Evolutionary conservation across 139 green algal genomes (phyloP).

Genomic region (Nannochloris sp.): DNA sequence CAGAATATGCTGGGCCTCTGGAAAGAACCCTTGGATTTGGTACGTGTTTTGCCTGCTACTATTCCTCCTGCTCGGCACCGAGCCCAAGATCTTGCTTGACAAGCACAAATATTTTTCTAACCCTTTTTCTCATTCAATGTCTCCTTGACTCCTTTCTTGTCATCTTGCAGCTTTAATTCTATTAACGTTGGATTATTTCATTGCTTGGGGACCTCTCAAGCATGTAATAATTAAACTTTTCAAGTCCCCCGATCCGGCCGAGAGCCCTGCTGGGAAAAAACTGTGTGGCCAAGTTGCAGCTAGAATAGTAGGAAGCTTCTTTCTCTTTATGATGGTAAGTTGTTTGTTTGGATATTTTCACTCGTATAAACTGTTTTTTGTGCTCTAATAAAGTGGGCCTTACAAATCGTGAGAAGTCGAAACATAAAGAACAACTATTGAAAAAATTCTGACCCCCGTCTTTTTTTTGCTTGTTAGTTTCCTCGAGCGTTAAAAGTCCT

Average conservation of each 20-base stretch:
- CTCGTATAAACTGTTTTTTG: not conserved
- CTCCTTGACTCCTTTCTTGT: not conserved
- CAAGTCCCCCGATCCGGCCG: not conserved
- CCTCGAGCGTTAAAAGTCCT: not conserved
- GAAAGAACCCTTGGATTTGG: not conserved
- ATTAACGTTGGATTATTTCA: conserved; percentile 5
- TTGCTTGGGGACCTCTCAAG: not conserved
- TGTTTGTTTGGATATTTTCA: not conserved
- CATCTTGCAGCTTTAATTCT: not conserved
- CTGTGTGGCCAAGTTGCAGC: conserved; percentile 4
- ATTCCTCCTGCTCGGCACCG: too few relatives aligned
- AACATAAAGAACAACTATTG: too few relatives aligned
- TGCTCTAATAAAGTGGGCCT: too few relatives aligned
- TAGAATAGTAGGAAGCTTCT: not conserved
- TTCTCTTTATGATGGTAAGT: conserved; percentile 2
- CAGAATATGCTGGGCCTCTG: not conserved
- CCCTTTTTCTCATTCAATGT: not conserved
- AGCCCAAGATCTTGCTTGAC: too few relatives aligned
- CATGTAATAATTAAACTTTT: not conserved
- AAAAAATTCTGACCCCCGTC: not conserved
- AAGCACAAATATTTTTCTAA: not conserved
- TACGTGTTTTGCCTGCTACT: too few relatives aligned
- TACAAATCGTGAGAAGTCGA: too few relatives aligned
- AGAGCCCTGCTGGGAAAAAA: not conserved
- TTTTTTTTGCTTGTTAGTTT: not conserved